A percentile compares a stretch with the other conserved stretches of the same genome.
These are phyloP conservation scores for Podaxis sp. DNA, from an alignment of 768 basidiomycete species.

Conservation along the genomic window DNA sequence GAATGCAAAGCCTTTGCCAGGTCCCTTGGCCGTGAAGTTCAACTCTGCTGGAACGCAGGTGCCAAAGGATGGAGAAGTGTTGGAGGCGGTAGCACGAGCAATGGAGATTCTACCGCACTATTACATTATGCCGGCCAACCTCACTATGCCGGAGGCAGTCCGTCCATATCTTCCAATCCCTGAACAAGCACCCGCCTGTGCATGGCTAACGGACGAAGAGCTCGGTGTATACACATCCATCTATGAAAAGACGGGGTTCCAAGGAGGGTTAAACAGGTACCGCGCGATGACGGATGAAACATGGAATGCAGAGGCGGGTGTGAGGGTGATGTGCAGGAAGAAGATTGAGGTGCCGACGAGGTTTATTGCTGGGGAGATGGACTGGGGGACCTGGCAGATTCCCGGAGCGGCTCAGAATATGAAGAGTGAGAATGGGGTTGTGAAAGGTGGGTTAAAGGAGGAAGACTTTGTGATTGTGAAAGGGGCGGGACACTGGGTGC, in stretches of 20 bases:
- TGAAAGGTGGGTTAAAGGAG: conserved; percentile 17
- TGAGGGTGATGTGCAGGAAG: conserved; percentile 39
- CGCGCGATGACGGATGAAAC: conserved; percentile 36
- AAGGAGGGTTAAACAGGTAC: conserved; percentile 62
- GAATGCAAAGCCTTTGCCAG: conserved; percentile 37
- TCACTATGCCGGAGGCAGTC: conserved; percentile 52
- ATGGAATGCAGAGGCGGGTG: conserved; percentile 37
- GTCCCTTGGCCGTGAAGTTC: neutral
- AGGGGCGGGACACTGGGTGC: conserved; percentile 65
- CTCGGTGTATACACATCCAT: conserved; percentile 47
- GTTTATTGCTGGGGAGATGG: conserved; percentile 53
- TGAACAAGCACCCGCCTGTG: conserved; percentile 24
- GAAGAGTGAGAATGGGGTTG: conserved; percentile 33
- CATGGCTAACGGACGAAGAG: conserved; percentile 51
- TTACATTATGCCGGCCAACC: conserved; percentile 57
- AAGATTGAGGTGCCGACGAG: conserved; percentile 51
- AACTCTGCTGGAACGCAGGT: neutral
- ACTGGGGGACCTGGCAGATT: conserved; percentile 61
- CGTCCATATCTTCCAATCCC: conserved; percentile 30
- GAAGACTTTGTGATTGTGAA: conserved; percentile 51
- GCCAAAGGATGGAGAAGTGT: neutral
- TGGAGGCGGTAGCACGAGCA: neutral
- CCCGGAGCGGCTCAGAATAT: conserved; percentile 49
- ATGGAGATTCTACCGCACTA: conserved; percentile 44
- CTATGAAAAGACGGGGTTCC: conserved; percentile 55